These are phyloP conservation scores for Amniculicola lignicola DNA, from an alignment of 495 filamentous ascomycete genomes.

Conservation along the genomic window DNA sequence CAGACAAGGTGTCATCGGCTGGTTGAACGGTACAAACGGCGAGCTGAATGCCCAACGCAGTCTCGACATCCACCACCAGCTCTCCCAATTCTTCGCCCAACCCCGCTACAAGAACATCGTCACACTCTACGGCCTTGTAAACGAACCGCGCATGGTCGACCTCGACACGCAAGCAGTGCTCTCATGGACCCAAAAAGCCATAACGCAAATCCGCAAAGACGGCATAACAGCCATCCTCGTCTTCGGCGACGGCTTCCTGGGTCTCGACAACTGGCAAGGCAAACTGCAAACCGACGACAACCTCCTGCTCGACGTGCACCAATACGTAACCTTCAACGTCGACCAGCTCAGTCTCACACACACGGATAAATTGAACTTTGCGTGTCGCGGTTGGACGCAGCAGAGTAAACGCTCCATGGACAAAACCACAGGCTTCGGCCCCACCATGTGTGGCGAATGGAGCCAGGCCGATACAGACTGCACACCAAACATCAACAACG, in stretches of 20 bases:
- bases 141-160: constrained; percentile 48
- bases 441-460: constrained; percentile 97
- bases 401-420: constrained; percentile 71
- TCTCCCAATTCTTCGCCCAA: constrained; percentile 45
- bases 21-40: constrained; percentile 48
- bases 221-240: constrained; percentile 49
- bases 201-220: constrained; percentile 38
- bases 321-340: constrained; percentile 65
- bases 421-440: constrained; percentile 79
- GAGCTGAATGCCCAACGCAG: constrained; percentile 42
- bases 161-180: constrained; percentile 40
- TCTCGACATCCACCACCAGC: constrained; percentile 43
- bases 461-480: constrained; percentile 98
- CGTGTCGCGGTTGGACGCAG: constrained; percentile 78
- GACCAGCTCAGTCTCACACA: constrained; percentile 54
- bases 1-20: constrained; percentile 57
- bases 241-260: constrained; percentile 74
- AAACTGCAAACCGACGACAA: constrained; percentile 46
- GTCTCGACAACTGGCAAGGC: constrained; percentile 46
- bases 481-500: constrained; percentile 81
- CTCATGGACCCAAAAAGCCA: constrained; percentile 40
- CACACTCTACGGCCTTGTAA: constrained; percentile 46
- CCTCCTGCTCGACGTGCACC: constrained; percentile 81
- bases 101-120: constrained; percentile 46
- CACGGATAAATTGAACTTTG: constrained; percentile 73